phyloP scores from a whole-genome alignment of 352 stramenopile species.

The Globisporangium polare region DNA sequence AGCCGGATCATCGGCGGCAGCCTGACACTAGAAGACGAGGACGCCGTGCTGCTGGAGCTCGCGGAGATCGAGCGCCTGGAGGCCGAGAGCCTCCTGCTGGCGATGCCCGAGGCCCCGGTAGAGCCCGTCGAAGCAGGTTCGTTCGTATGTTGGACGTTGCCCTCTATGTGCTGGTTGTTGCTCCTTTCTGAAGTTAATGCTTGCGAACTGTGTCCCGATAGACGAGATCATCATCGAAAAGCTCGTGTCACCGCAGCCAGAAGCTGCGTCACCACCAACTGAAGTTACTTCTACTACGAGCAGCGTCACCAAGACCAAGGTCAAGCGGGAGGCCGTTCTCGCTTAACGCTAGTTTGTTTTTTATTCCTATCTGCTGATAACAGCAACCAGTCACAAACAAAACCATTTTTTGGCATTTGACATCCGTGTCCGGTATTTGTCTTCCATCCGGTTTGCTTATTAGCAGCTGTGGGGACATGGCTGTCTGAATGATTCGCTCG shows the following conservation, averaged over 20 bases:
- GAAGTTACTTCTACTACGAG: not conserved
- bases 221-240: not conserved
- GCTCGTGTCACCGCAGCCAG: not conserved
- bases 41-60: slow-evolving; percentile 79
- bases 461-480: no score
- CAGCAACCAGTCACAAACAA: not conserved
- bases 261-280: not conserved
- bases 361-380: not conserved
- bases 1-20: slow-evolving; percentile 73
- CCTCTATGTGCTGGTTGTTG: not conserved
- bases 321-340: slow-evolving; percentile 14
- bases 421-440: not conserved
- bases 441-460: not conserved
- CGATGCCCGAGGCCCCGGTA: slow-evolving; percentile 60
- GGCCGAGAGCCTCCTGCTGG: slow-evolving; percentile 40
- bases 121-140: slow-evolving; percentile 39
- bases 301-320: slow-evolving; percentile 6
- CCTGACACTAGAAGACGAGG: slow-evolving; percentile 81
- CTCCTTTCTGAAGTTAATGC: not conserved
- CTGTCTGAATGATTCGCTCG: no score
- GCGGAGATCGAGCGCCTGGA: slow-evolving; percentile 81
- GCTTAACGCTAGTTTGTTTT: slow-evolving; percentile 8
- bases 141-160: not conserved
- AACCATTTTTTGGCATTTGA: not conserved
- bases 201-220: not conserved